Percentiles rank a stretch among this genome's conserved stretches.
Evolutionary conservation across 306 rosid genomes (phyloP).

Genomic region (Ormosia emarginata): DNA sequence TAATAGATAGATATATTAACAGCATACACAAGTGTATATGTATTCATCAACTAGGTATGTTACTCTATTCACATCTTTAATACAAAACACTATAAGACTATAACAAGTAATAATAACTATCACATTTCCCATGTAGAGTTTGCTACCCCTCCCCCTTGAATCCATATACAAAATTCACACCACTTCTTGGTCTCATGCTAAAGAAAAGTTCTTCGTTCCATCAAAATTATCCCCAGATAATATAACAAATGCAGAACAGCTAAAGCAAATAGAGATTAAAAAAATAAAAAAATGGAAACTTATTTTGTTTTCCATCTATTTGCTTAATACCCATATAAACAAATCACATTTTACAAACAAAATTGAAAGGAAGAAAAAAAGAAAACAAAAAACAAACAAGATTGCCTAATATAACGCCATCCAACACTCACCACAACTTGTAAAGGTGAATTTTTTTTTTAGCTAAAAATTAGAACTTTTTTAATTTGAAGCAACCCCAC

Average conservation of each 20-base stretch:
- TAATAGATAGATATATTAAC: neutral
- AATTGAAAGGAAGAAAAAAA: neutral
- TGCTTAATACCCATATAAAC: neutral
- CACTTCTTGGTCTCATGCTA: neutral
- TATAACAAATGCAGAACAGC: constrained; percentile 6
- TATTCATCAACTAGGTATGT: neutral
- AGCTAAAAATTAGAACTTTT: neutral
- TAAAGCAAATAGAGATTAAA: neutral
- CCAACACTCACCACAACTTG: neutral
- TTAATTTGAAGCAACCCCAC: neutral
- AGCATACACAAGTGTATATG: neutral
- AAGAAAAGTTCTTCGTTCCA: neutral
- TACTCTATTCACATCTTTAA: neutral
- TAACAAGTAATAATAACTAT: neutral
- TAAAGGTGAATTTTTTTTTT: neutral
- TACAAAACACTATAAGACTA: neutral
- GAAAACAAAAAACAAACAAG: too few species aligned
- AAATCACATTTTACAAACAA: neutral
- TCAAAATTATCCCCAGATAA: neutral
- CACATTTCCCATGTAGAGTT: neutral
- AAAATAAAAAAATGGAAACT: neutral
- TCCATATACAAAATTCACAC: neutral
- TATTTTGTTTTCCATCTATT: neutral
- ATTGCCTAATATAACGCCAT: neutral
- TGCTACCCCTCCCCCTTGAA: neutral